These are phyloP conservation scores for Lachancea quebecensis DNA, from an alignment of 805 yeast species.

Conservation along the genomic window DNA sequence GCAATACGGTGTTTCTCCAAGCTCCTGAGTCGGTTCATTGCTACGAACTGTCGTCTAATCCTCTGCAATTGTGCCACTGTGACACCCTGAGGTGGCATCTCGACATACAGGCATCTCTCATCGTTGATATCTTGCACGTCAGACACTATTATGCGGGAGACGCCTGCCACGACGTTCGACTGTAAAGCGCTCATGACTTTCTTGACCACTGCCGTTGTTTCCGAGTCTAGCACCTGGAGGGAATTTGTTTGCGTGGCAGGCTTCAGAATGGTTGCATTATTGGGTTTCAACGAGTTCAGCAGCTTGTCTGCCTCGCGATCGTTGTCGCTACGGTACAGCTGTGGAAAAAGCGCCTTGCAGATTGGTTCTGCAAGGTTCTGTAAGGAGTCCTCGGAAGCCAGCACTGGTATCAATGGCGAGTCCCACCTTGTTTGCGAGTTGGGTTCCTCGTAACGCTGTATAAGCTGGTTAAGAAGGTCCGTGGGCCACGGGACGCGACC, in stretches of 20 bases:
- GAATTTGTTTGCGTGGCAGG: constrained; percentile 74
- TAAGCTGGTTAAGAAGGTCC: constrained; percentile 56
- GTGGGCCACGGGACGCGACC: constrained; percentile 51
- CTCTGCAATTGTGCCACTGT: constrained; percentile 77
- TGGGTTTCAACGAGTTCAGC: constrained; percentile 63
- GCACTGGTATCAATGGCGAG: constrained; percentile 74
- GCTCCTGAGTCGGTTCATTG: constrained; percentile 70
- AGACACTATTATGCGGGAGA: constrained; percentile 38
- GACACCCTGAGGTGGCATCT: constrained; percentile 55
- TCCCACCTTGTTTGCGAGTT: constrained; percentile 86
- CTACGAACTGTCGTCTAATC: constrained; percentile 74
- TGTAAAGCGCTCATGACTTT: constrained; percentile 48
- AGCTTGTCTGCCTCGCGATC: constrained; percentile 30
- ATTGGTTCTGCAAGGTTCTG: constrained; percentile 58
- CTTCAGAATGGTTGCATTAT: constrained; percentile 75
- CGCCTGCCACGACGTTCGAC: constrained; percentile 33
- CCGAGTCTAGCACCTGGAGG: constrained; percentile 67
- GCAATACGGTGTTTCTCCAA: constrained; percentile 63
- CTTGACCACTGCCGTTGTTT: constrained; percentile 58
- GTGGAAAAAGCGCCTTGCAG: constrained; percentile 49
- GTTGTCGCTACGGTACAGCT: constrained; percentile 9
- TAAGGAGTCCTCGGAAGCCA: constrained; percentile 33
- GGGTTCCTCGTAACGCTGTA: constrained; percentile 91
- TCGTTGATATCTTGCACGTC: constrained; percentile 35
- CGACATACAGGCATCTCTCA: constrained; percentile 38